Evolutionary conservation across 345 rosid genomes (phyloP), one percentile per base, ranked within the genome.

Genomic region (Erucastrum elatum): DNA sequence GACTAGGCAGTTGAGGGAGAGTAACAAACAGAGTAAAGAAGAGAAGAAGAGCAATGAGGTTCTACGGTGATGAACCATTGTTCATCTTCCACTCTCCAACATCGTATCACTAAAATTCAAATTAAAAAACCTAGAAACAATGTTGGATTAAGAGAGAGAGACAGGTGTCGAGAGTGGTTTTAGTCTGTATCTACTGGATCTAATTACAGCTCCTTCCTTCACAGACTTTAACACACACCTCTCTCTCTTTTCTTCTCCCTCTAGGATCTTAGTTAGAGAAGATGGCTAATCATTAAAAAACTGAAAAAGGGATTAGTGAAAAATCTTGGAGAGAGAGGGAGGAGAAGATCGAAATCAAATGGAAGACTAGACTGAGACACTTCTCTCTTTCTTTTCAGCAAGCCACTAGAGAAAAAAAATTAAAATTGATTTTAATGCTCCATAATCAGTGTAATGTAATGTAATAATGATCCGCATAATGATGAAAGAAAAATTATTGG

Each of bases 21-120:
- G 78, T 31, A 80, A 10, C 39, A 80, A 55, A 6, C 56, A 69
- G 70, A 91, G n/a, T 49, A 49, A 13, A n/a, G 56, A 70, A 72
- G 68, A 61, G 66, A 80, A 11, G 62, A 79, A 78, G 16, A 86
- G 82, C 65, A 67, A 64, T 76, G 68, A 65, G 64, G 75, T 78
- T 72, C 85, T 76, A 11, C 62, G 71, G 86, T 86, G 71, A 87
- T 88, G 88, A 84, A 78, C 87, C 98, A 94, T 92, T 86, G 86
- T 82, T 83, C 85, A 83, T 83, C 41, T 61, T 78, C 64, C 51
- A 68, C 12, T 61, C 65, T 61, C 65, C 6, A 27, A 61, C 53
- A 35, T 62, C 31, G 70, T 66, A 64, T 63, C 69, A 65, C 62
- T 70, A 16, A 29, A 29, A 29, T 29, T 4, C 27, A 16, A 73